These are phyloP conservation scores for Cavenderia fasciculata DNA, from an alignment of 78 protist species.

Conservation along the genomic window DNA sequence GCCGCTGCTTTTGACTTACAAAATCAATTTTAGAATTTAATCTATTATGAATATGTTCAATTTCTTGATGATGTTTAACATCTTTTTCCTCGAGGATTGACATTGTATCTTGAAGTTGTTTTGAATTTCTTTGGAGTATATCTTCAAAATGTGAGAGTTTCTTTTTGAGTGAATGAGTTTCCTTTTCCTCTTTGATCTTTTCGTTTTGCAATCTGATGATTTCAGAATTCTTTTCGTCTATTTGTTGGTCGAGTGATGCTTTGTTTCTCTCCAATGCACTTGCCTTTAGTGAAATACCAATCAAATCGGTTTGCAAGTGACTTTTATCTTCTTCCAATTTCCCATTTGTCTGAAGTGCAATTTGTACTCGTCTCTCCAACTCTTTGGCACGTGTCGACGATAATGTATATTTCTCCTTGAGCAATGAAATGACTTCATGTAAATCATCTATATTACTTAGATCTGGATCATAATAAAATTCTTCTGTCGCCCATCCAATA, in stretches of 20 bases:
- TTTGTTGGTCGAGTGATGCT: slow-evolving; percentile 3
- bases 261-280: slow-evolving; percentile 46
- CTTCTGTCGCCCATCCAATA: slow-evolving; percentile 70
- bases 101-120: neutral
- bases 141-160: slow-evolving; percentile 13
- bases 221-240: neutral
- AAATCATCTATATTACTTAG: slow-evolving; percentile 39
- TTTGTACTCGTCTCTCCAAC: slow-evolving; percentile 34
- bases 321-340: slow-evolving; percentile 52
- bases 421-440: slow-evolving; percentile 33
- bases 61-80: neutral
- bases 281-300: slow-evolving; percentile 27
- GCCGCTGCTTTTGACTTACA: neutral
- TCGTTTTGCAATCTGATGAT: neutral
- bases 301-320: slow-evolving; percentile 27
- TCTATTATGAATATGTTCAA: neutral
- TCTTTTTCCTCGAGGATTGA: neutral
- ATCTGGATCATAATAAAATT: slow-evolving; percentile 64
- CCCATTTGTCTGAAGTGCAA: slow-evolving; percentile 28
- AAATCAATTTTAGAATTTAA: slow-evolving; percentile 11
- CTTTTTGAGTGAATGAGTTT: slow-evolving; percentile 12
- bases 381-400: slow-evolving; percentile 9
- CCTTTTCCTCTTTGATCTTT: slow-evolving; percentile 28
- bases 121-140: neutral
- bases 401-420: slow-evolving; percentile 54